Percentiles rank a stretch among this genome's conserved stretches.
Conservation (phyloP, 352 stramenopile species). For the Globisporangium iwayamae region DNA sequence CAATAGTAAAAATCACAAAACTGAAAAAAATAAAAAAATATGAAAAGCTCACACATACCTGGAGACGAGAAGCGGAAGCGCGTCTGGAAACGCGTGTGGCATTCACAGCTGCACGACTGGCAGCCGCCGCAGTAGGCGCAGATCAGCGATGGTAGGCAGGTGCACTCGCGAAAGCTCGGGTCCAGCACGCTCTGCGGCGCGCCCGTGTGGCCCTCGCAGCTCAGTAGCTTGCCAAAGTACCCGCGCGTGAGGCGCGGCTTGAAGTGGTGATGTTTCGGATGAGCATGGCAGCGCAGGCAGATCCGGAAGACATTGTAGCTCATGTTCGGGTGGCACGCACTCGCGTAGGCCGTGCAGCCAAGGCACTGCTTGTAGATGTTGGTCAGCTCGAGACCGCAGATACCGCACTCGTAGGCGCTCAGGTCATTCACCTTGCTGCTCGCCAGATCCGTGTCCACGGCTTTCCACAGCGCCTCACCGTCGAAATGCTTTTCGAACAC, state of each 20-base stretch:
- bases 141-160: conserved; percentile 50
- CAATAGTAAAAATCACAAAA: background rate
- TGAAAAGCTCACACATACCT: conserved; percentile 54
- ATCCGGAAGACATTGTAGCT: conserved; percentile 63
- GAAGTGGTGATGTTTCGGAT: conserved; percentile 73
- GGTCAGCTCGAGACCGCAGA: conserved; percentile 71
- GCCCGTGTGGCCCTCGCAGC: conserved; percentile 73
- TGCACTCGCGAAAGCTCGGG: conserved; percentile 72
- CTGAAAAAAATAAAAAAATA: background rate
- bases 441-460: conserved; percentile 52
- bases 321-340: conserved; percentile 55
- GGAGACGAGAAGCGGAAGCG: conserved; percentile 73
- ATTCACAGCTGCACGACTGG: conserved; percentile 77
- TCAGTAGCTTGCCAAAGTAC: conserved; percentile 67
- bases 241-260: conserved; percentile 55
- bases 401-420: conserved; percentile 55
- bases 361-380: conserved; percentile 87
- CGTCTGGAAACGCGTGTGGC: conserved; percentile 86
- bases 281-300: conserved; percentile 65
- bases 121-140: conserved; percentile 74
- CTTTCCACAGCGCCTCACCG: conserved; percentile 69
- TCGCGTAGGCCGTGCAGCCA: conserved; percentile 67
- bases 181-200: conserved; percentile 64
- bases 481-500: conserved; percentile 74
- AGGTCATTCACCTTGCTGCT: conserved; percentile 18